These are phyloP conservation scores for Picea mariana DNA, from an alignment of 83 land plant genomes.

Conservation along the genomic window DNA sequence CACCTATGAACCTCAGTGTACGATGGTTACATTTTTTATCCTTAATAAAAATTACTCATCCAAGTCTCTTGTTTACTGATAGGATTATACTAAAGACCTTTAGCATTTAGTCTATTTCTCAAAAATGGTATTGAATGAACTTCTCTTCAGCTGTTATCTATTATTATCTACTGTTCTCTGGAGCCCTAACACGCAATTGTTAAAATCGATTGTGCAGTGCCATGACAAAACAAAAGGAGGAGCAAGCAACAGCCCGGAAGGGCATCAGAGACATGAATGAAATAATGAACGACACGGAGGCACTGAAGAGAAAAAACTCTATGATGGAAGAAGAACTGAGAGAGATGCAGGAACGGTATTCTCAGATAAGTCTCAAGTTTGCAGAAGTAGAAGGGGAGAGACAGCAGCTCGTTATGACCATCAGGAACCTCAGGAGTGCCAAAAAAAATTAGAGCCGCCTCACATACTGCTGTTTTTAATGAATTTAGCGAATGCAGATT, in stretches of 20 bases:
- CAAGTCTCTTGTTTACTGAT: not conserved
- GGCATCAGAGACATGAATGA: conserved; percentile 13
- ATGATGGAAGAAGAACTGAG: conserved; percentile 63
- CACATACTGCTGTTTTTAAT: too few species aligned
- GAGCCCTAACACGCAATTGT: not conserved
- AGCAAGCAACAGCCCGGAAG: conserved; percentile 10
- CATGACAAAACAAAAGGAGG: conserved; percentile 9
- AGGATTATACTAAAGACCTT: too few species aligned
- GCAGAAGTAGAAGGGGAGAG: conserved; percentile 84
- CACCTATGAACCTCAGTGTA: not conserved
- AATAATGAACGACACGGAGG: conserved; percentile 24
- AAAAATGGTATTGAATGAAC: too few species aligned
- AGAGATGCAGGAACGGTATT: conserved; percentile 69
- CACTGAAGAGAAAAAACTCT: conserved; percentile 41
- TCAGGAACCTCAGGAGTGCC: conserved; percentile 55
- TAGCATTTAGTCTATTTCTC: too few species aligned
- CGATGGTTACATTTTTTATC: not conserved
- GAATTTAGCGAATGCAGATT: too few species aligned
- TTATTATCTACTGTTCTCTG: too few species aligned
- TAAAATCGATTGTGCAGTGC: conserved; percentile 21
- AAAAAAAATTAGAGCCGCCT: not conserved
- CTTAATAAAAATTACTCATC: not conserved
- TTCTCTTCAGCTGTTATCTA: too few species aligned
- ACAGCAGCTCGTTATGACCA: conserved; percentile 64
- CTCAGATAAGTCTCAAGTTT: conserved; percentile 68